phyloP scores from a whole-genome alignment of 2,329 filamentous ascomycete species.

The Curvularia spicifera region DNA sequence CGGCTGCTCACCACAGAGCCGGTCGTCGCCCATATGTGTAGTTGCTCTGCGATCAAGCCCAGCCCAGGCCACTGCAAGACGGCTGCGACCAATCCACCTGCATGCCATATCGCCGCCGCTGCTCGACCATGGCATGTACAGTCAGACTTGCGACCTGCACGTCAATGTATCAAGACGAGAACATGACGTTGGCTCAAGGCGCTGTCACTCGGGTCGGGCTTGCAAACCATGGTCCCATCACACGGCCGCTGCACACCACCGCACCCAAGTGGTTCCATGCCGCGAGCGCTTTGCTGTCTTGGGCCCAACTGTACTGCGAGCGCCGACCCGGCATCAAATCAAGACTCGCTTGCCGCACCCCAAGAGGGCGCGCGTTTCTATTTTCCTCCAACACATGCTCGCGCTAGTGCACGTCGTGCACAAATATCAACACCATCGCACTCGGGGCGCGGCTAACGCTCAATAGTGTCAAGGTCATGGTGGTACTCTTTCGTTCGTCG shows the following conservation, averaged over 20 bases:
- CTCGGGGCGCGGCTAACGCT: conserved; percentile 6
- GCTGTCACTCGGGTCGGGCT: conserved; percentile 16
- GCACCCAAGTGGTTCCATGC: conserved; percentile 32
- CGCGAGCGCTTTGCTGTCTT: conserved; percentile 19
- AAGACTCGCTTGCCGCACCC: conserved; percentile 6
- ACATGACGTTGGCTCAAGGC: conserved; percentile 18
- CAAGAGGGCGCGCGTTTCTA: not conserved
- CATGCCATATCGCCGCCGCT: not conserved
- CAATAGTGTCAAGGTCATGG: conserved; percentile 12
- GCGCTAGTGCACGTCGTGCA: conserved; percentile 17
- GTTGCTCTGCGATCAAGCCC: not conserved
- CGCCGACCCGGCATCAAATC: conserved; percentile 12
- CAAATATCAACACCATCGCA: conserved; percentile 21
- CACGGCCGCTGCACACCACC: conserved; percentile 6
- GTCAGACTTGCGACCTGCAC: conserved; percentile 15
- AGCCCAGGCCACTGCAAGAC: conserved; percentile 15
- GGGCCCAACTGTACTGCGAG: conserved; percentile 7
- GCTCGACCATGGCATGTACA: conserved; percentile 1
- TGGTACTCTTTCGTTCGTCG: not conserved
- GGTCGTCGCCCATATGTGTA: conserved; percentile 6
- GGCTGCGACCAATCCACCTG: not conserved
- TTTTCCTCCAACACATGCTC: conserved; percentile 15
- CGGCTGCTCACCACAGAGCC: conserved; percentile 7
- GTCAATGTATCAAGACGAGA: conserved; percentile 12
- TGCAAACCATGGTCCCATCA: conserved; percentile 4